These are phyloP conservation scores for Nemania sp. DNA, from an alignment of 2,329 filamentous ascomycete species.

Conservation along the genomic window DNA sequence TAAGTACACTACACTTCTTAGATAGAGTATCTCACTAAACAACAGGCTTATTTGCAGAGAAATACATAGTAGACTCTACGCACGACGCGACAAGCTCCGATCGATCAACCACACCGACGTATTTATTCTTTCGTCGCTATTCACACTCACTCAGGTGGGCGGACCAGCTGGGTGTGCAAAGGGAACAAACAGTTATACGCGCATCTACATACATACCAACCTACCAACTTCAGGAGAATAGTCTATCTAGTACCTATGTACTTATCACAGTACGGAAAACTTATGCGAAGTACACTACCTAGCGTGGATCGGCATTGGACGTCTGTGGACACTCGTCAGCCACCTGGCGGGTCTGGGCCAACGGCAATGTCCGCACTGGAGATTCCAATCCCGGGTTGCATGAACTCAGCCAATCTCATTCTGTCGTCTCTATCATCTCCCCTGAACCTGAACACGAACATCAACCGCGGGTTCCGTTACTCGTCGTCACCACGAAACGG, in stretches of 20 bases:
- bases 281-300: not conserved
- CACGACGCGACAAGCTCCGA: not conserved
- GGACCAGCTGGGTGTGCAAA: conserved; percentile 6
- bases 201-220: too few species aligned
- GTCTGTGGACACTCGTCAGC: conserved; percentile 21
- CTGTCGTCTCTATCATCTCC: conserved; percentile 18
- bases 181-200: not conserved
- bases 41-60: not conserved
- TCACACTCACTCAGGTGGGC: not conserved
- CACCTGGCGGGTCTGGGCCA: conserved; percentile 26
- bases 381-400: conserved; percentile 27
- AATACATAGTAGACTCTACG: not conserved
- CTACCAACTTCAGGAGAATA: not conserved
- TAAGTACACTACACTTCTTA: too few species aligned
- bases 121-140: not conserved
- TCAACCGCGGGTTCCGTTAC: conserved; percentile 20
- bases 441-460: conserved; percentile 32
- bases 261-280: not conserved
- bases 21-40: not conserved
- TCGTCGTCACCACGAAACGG: conserved; percentile 20
- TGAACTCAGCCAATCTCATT: conserved; percentile 40
- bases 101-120: not conserved
- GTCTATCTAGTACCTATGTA: not conserved
- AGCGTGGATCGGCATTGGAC: not conserved
- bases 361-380: conserved; percentile 34